Evolutionary conservation across 164 flowering plant genomes (phyloP), one percentile per base, ranked within the genome.

Genomic region (Vitis labrusca): DNA sequence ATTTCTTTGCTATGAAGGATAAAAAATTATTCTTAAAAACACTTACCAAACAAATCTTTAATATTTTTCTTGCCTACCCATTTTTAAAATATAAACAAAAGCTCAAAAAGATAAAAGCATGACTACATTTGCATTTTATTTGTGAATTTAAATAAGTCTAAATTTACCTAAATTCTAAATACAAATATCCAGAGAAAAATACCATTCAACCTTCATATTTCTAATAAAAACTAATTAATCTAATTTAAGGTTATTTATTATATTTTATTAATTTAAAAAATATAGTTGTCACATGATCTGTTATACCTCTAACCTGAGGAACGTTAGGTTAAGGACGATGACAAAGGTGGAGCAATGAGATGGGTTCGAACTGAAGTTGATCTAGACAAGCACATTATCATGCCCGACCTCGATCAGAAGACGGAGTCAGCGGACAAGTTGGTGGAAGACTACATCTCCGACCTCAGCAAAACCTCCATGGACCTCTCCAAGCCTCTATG

Each of bases 401-500:
- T 81, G 6, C 93, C 87, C 0, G 75, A 69, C 1, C 2, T 85
- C n/a, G 76, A 81, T 37, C 68, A 71, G 12, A 50, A 71, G 44
- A 76, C 68, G 44, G 74, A 77, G 3, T 72, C 76, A 0, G 71
- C 84, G 0, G 90, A 86, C 50, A 58, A 77, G 30, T 87, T 80
- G 23, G 77, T 91, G 9, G 93, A 87, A 62, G 82, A 84, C 57
- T 91, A 85, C 75, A 51, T 81, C 7, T 74, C 77, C 8, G 64
- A 74, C 11, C 82, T 91, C 7, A 77, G 76, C 49, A 78, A 60
- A 61, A 78, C 77, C 13, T 12, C 76, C 3, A 67, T 89, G 9
- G 89, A 89, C 75, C 60, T 55, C 63, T 78, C 89, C 2, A 85
- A 78, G 51, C 93, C 96, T 2, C 61, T 87, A 0, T 91, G 96